Evolutionary conservation across 1,284 basidiomycete genomes (phyloP).

Genomic region (Anthracocystis setariae): DNA sequence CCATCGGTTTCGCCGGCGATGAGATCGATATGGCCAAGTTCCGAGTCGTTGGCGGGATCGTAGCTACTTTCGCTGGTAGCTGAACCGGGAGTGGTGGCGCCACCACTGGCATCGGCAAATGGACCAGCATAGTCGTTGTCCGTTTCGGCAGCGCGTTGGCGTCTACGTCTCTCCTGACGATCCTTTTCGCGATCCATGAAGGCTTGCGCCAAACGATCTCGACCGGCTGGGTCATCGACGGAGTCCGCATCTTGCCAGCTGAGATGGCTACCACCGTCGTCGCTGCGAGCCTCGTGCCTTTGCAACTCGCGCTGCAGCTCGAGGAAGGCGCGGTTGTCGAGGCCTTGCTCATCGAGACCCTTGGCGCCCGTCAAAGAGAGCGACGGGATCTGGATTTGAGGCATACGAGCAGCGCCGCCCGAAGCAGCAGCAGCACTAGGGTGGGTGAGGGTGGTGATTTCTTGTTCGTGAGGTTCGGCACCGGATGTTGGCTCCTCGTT

Average conservation of each 20-base stretch:
- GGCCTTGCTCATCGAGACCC: conserved; percentile 59
- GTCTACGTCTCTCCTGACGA: conserved; percentile 21
- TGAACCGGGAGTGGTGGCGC: conserved; percentile 53
- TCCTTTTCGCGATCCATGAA: conserved; percentile 44
- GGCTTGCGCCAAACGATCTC: conserved; percentile 27
- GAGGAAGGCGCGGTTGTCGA: conserved; percentile 60
- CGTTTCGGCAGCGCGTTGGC: conserved; percentile 7
- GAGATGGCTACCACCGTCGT: conserved; percentile 23
- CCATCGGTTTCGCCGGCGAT: conserved; percentile 66
- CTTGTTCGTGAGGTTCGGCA: not conserved
- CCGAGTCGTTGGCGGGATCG: conserved; percentile 61
- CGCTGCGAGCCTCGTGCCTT: conserved; percentile 48
- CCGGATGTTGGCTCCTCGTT: conserved; percentile 13
- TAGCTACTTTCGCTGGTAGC: conserved; percentile 58
- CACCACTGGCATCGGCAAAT: conserved; percentile 40
- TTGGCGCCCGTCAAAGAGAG: conserved; percentile 54
- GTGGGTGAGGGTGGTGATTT: not conserved
- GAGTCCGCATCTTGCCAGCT: conserved; percentile 33
- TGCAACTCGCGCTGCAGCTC: conserved; percentile 60
- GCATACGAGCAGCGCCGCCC: no score
- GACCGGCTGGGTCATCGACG: conserved; percentile 11
- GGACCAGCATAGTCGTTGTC: conserved; percentile 14
- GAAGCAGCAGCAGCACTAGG: conserved; percentile 2
- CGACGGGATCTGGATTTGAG: conserved; percentile 23
- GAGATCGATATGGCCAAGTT: conserved; percentile 63